These are phyloP conservation scores for Talaromyces sp. DNA, from an alignment of 2,329 filamentous ascomycete genomes.

Conservation along the genomic window DNA sequence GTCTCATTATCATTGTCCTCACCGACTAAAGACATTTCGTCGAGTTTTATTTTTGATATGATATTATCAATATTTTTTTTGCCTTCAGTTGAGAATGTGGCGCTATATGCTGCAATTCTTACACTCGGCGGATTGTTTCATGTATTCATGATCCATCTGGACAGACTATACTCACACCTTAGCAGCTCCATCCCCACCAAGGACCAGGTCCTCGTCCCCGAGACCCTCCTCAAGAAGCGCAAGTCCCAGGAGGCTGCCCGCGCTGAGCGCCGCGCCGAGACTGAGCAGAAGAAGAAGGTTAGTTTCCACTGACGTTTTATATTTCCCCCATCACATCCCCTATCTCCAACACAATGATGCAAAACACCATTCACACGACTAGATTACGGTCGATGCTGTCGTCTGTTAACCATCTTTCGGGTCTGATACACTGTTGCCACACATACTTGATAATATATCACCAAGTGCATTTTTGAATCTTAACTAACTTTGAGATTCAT, in stretches of 20 bases:
- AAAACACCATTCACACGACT: constrained; percentile 84
- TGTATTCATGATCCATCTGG: constrained; percentile 64
- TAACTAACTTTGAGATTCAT: constrained; percentile 31
- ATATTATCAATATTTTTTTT: constrained; percentile 50
- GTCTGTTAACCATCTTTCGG: constrained; percentile 62
- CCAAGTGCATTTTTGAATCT: constrained; percentile 14
- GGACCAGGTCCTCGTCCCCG: constrained; percentile 95
- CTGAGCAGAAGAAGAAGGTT: constrained; percentile 89
- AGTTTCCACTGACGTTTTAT: constrained; percentile 46
- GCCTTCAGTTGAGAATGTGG: constrained; percentile 81
- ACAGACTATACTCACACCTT: constrained; percentile 70
- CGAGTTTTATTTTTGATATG: constrained; percentile 65
- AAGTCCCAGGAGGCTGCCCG: constrained; percentile 99
- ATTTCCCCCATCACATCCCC: constrained; percentile 17
- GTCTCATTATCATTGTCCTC: constrained; percentile 51
- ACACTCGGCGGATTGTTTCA: constrained; percentile 73
- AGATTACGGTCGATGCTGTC: constrained; percentile 97
- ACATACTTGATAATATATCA: constrained; percentile 13
- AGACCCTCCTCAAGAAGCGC: constrained; percentile 99
- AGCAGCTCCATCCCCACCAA: constrained; percentile 86
- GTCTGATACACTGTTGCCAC: constrained; percentile 67
- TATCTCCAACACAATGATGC: constrained; percentile 69
- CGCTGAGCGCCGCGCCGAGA: constrained; percentile 78
- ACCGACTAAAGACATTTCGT: constrained; percentile 78
- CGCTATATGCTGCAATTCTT: constrained; percentile 86